These are phyloP conservation scores for Seiridium unicorne DNA, from an alignment of 2,329 filamentous ascomycete genomes.

Conservation along the genomic window DNA sequence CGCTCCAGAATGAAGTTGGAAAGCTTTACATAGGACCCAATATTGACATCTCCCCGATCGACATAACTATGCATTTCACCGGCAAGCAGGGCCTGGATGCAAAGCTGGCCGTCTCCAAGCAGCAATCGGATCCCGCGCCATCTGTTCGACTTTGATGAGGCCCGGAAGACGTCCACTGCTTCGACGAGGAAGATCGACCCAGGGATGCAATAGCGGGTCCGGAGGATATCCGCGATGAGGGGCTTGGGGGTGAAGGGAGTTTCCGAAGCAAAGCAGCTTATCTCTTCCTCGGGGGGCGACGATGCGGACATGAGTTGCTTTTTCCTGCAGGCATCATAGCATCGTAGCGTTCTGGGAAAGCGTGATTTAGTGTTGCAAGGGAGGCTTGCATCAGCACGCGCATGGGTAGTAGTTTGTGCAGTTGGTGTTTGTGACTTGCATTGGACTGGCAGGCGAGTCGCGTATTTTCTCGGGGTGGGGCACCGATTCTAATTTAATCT, in stretches of 20 bases:
- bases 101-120: slow-evolving; percentile 52
- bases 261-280: slow-evolving; percentile 25
- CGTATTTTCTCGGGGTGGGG: background rate
- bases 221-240: slow-evolving; percentile 46
- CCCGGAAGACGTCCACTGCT: slow-evolving; percentile 34
- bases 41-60: slow-evolving; percentile 39
- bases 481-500: background rate
- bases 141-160: slow-evolving; percentile 31
- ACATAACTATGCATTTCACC: slow-evolving; percentile 47
- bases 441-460: background rate
- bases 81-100: slow-evolving; percentile 50
- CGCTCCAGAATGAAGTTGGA: slow-evolving; percentile 36
- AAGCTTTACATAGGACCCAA: slow-evolving; percentile 49
- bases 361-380: background rate
- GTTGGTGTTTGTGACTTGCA: too few species aligned
- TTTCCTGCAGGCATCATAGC: background rate
- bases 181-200: slow-evolving; percentile 51
- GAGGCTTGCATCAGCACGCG: too few species aligned
- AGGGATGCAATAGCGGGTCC: slow-evolving; percentile 44
- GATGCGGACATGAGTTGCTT: background rate
- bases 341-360: background rate
- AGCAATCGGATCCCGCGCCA: slow-evolving; percentile 47
- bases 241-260: slow-evolving; percentile 31
- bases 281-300: background rate
- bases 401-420: too few species aligned